Conservation (phyloP, 305 asterid genomes). For the Solanum chacoense region DNA sequence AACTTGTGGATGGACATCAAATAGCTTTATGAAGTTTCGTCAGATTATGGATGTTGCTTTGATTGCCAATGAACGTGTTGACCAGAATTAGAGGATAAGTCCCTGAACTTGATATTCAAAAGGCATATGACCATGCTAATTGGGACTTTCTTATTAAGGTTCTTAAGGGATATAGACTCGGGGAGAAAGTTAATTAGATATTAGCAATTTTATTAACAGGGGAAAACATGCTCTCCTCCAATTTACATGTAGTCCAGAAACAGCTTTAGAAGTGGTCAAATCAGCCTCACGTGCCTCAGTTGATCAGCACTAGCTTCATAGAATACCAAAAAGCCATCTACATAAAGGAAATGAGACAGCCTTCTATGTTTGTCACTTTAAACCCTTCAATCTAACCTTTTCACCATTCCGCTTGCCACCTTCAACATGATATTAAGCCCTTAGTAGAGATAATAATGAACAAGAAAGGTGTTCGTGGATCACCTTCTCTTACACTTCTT, state of each 20-base stretch:
- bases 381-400: not conserved
- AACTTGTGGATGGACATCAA: not conserved
- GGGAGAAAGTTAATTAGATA: not conserved
- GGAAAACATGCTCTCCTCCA: not conserved
- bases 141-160: not conserved
- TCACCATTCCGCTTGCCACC: not conserved
- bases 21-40: not conserved
- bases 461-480: not conserved
- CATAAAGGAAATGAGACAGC: not conserved
- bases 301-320: not conserved
- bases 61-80: not conserved
- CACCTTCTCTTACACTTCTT: not conserved
- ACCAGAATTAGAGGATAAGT: not conserved
- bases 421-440: not conserved
- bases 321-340: not conserved
- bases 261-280: not conserved
- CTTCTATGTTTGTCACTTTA: not conserved
- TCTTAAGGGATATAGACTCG: not conserved
- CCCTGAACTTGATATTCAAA: not conserved
- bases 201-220: not conserved
- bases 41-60: not conserved
- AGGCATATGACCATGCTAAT: not conserved
- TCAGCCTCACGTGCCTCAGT: not conserved
- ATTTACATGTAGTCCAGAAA: not conserved
- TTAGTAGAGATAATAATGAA: not conserved